Percentiles rank a stretch among this genome's conserved stretches.
phyloP scores from a whole-genome alignment of 2,329 filamentous ascomycete species.

The Orbilia brochopaga region DNA sequence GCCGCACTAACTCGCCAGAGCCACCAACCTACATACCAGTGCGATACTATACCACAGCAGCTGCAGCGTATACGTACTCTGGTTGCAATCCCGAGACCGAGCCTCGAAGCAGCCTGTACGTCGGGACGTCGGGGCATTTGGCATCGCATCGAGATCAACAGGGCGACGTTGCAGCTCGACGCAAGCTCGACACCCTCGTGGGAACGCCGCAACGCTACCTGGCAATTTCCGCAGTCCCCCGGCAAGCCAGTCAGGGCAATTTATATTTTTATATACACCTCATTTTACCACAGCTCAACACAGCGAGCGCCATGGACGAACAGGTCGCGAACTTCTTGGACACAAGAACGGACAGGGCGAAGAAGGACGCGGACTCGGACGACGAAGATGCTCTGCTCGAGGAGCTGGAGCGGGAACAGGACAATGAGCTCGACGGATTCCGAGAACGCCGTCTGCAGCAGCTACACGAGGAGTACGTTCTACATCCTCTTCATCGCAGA shows the following conservation, averaged over 20 bases:
- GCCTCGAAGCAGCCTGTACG: too few relatives aligned
- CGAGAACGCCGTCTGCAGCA: slow-evolving; percentile 67
- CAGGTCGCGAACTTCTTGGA: slow-evolving; percentile 54
- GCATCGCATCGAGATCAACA: too few relatives aligned
- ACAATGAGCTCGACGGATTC: slow-evolving; percentile 63
- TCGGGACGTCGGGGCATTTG: too few relatives aligned
- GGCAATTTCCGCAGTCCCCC: slow-evolving; percentile 12
- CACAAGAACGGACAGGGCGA: slow-evolving; percentile 47
- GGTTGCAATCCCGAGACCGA: too few relatives aligned
- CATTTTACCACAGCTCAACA: slow-evolving; percentile 40
- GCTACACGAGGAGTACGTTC: slow-evolving; percentile 62
- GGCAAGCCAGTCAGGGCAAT: neutral
- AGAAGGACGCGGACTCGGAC: slow-evolving; percentile 56
- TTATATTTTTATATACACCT: neutral
- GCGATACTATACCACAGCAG: neutral
- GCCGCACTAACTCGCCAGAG: neutral
- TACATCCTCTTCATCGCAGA: neutral
- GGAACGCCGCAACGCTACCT: neutral
- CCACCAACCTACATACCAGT: neutral
- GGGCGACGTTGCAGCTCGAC: too few relatives aligned
- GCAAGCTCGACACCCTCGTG: too few relatives aligned
- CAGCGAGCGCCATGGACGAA: slow-evolving; percentile 38
- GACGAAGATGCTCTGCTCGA: slow-evolving; percentile 68
- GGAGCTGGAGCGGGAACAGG: slow-evolving; percentile 62
- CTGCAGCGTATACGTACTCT: too few relatives aligned